These are phyloP conservation scores for Neurospora hispaniola DNA, from an alignment of 495 filamentous ascomycete species.

Conservation along the genomic window DNA sequence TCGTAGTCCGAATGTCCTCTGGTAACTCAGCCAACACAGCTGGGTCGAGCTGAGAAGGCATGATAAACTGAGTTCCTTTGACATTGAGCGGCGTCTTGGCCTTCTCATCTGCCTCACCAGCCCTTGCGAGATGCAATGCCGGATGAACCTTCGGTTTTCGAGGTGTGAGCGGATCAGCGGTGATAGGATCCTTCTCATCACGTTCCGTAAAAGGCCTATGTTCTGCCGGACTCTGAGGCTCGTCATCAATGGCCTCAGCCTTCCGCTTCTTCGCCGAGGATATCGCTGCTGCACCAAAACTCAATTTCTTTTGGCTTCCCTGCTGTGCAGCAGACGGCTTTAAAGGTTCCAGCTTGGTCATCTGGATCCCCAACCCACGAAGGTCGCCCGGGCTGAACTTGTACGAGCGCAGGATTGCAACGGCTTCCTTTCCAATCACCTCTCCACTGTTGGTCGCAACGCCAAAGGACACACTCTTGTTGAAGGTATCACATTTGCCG, in stretches of 20 bases:
- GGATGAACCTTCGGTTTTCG: slow-evolving; percentile 49
- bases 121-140: slow-evolving; percentile 41
- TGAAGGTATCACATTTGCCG: slow-evolving; percentile 88
- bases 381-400: slow-evolving; percentile 83
- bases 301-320: slow-evolving; percentile 54
- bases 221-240: slow-evolving; percentile 9
- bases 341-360: slow-evolving; percentile 80
- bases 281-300: slow-evolving; percentile 13
- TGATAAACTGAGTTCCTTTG: slow-evolving; percentile 74
- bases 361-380: slow-evolving; percentile 78
- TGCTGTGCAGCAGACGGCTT: slow-evolving; percentile 40
- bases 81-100: slow-evolving; percentile 62
- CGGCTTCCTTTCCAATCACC: slow-evolving; percentile 63
- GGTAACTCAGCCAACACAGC: slow-evolving; percentile 67
- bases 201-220: background rate
- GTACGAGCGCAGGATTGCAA: slow-evolving; percentile 72
- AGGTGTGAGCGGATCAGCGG: slow-evolving; percentile 48
- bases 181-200: slow-evolving; percentile 37
- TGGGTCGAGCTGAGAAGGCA: slow-evolving; percentile 71
- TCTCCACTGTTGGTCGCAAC: slow-evolving; percentile 67
- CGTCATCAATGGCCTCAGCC: slow-evolving; percentile 16
- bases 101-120: slow-evolving; percentile 45
- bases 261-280: slow-evolving; percentile 17
- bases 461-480: slow-evolving; percentile 73
- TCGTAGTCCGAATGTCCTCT: slow-evolving; percentile 62